These are phyloP conservation scores for Monilinia laxa DNA, from an alignment of 2,329 filamentous ascomycete species.

Conservation along the genomic window DNA sequence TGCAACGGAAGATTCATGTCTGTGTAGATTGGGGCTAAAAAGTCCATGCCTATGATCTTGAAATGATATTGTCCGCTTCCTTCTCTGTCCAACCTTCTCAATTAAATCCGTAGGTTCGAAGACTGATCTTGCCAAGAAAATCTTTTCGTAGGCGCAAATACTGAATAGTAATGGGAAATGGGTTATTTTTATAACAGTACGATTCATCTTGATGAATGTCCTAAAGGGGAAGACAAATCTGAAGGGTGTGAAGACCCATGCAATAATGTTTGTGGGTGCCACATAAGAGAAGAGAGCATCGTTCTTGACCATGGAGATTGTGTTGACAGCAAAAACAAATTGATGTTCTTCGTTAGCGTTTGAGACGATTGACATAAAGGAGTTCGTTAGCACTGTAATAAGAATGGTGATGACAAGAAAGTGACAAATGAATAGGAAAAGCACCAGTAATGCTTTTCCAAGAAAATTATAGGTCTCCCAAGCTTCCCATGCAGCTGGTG, in stretches of 20 bases:
- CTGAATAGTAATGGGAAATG: slow-evolving; percentile 84
- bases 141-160: slow-evolving; percentile 84
- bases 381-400: slow-evolving; percentile 94
- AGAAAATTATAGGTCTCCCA: slow-evolving; percentile 75
- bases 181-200: slow-evolving; percentile 86
- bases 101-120: slow-evolving; percentile 84
- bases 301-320: slow-evolving; percentile 98
- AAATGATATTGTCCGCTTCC: slow-evolving; percentile 55
- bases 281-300: slow-evolving; percentile 93
- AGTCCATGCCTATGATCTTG: slow-evolving; percentile 55
- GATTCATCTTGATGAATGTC: slow-evolving; percentile 80
- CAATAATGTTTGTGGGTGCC: slow-evolving; percentile 85
- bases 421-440: slow-evolving; percentile 93
- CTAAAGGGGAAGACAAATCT: slow-evolving; percentile 77
- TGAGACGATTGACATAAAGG: slow-evolving; percentile 90
- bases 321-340: slow-evolving; percentile 94
- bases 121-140: slow-evolving; percentile 70
- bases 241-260: slow-evolving; percentile 82
- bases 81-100: slow-evolving; percentile 61
- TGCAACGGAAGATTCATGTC: slow-evolving; percentile 82
- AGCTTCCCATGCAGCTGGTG: slow-evolving; percentile 87
- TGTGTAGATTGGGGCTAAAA: slow-evolving; percentile 70
- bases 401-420: slow-evolving; percentile 93
- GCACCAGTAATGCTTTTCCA: slow-evolving; percentile 70
- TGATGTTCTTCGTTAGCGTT: slow-evolving; percentile 91